Evolutionary conservation across 306 rosid genomes (phyloP).

Genomic region (Prunus armeniaca): DNA sequence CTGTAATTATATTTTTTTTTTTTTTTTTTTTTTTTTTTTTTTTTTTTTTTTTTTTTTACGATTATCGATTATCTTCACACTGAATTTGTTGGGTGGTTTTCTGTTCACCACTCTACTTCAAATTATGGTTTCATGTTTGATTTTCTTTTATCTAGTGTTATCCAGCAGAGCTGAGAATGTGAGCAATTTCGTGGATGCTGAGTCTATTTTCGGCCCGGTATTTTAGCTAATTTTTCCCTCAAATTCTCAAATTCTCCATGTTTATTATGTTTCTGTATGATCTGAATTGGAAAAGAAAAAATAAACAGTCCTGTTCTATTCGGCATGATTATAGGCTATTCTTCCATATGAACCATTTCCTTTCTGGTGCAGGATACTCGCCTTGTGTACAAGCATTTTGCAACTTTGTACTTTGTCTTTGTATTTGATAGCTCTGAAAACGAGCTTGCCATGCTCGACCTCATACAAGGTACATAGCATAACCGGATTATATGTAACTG

Average conservation of each 20-base stretch:
- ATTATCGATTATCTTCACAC: background rate
- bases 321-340: background rate
- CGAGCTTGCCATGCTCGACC: constrained; percentile 96
- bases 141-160: constrained; percentile 43
- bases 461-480: constrained; percentile 73
- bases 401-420: constrained; percentile 85
- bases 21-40: no score
- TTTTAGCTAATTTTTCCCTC: background rate
- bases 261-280: background rate
- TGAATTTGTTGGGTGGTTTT: background rate
- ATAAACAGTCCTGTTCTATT: background rate
- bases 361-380: constrained; percentile 63
- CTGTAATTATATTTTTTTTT: no score
- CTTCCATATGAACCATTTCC: background rate
- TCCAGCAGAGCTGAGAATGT: constrained; percentile 89
- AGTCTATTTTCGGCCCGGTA: constrained; percentile 84
- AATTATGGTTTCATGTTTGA: background rate
- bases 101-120: background rate
- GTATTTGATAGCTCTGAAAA: constrained; percentile 90
- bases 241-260: background rate
- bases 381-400: constrained; percentile 87
- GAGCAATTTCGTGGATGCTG: constrained; percentile 85
- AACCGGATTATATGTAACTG: background rate
- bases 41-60: no score
- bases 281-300: background rate